Conservation (phyloP, 768 basidiomycete species). For the Boletellus ananiceps region DNA sequence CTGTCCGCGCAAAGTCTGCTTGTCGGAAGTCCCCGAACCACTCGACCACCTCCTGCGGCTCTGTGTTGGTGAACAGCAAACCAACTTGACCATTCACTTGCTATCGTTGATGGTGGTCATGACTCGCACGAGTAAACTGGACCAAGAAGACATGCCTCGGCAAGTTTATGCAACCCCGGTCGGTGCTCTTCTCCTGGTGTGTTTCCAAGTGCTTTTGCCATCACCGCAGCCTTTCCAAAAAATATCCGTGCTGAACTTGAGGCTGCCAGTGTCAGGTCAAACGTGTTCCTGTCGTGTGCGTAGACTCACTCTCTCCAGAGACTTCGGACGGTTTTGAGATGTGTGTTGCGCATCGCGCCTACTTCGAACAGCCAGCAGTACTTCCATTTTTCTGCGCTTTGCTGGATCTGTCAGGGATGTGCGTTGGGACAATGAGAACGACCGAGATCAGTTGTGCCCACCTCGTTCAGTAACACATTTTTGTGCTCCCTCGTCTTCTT, state of each 20-base stretch:
- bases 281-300: not conserved
- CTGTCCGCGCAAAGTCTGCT: conserved; percentile 87
- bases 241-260: conserved; percentile 74
- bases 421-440: conserved; percentile 5
- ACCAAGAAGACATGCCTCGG: conserved; percentile 53
- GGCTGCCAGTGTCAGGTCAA: conserved; percentile 11
- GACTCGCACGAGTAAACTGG: conserved; percentile 3
- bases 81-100: conserved; percentile 95
- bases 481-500: conserved; percentile 95
- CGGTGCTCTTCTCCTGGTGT: conserved; percentile 85
- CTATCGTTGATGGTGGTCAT: conserved; percentile 37
- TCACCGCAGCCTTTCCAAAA: conserved; percentile 81
- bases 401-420: conserved; percentile 61
- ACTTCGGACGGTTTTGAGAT: conserved; percentile 88
- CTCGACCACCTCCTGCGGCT: conserved; percentile 84
- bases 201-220: conserved; percentile 92
- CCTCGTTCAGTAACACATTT: conserved; percentile 74
- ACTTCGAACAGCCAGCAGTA: conserved; percentile 97
- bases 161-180: conserved; percentile 71
- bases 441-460: conserved; percentile 32
- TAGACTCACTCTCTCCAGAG: conserved; percentile 84
- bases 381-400: conserved; percentile 81
- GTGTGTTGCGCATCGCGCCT: conserved; percentile 91
- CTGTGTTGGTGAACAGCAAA: conserved; percentile 84
- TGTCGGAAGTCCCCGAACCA: conserved; percentile 93